Evolutionary conservation across 1,139 yeast genomes (phyloP).

Genomic region (Suhomyces bribrorum): DNA sequence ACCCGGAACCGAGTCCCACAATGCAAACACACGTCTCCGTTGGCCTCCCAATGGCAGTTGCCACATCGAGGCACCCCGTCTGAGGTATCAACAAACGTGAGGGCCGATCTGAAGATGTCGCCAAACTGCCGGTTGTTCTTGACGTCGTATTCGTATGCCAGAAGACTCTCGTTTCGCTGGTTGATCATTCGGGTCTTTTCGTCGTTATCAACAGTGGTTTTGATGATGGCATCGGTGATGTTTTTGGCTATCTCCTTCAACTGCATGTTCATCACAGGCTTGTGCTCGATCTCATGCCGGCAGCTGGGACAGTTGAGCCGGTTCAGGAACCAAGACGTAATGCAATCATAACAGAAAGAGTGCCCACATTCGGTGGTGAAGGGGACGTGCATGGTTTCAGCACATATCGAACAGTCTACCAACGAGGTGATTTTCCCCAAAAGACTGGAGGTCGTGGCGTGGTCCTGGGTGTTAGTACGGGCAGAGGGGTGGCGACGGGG

Average conservation of each 20-base stretch:
- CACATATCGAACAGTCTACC: constrained; percentile 46
- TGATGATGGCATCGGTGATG: constrained; percentile 34
- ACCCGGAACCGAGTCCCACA: constrained; percentile 49
- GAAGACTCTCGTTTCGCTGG: constrained; percentile 28
- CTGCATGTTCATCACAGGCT: constrained; percentile 49
- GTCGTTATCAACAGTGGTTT: constrained; percentile 21
- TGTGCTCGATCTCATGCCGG: constrained; percentile 40
- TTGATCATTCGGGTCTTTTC: constrained; percentile 22
- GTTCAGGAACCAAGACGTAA: constrained; percentile 51
- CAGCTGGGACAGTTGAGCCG: constrained; percentile 59
- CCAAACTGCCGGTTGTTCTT: constrained; percentile 44
- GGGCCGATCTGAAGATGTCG: constrained; percentile 50
- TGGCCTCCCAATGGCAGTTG: constrained; percentile 81
- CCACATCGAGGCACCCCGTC: constrained; percentile 84
- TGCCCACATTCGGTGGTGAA: constrained; percentile 47
- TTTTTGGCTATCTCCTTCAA: constrained; percentile 38
- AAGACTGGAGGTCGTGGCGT: constrained; percentile 16
- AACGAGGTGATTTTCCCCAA: constrained; percentile 28
- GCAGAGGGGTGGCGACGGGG: too few relatives aligned
- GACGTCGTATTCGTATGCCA: constrained; percentile 41
- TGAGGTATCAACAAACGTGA: constrained; percentile 57
- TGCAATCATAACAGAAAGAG: constrained; percentile 50
- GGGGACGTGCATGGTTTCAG: constrained; percentile 49
- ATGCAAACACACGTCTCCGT: constrained; percentile 54
- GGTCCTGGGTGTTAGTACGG: constrained; percentile 21